Evolutionary conservation across 768 basidiomycete species (phyloP).

Genomic region (Agrocybe praecox): DNA sequence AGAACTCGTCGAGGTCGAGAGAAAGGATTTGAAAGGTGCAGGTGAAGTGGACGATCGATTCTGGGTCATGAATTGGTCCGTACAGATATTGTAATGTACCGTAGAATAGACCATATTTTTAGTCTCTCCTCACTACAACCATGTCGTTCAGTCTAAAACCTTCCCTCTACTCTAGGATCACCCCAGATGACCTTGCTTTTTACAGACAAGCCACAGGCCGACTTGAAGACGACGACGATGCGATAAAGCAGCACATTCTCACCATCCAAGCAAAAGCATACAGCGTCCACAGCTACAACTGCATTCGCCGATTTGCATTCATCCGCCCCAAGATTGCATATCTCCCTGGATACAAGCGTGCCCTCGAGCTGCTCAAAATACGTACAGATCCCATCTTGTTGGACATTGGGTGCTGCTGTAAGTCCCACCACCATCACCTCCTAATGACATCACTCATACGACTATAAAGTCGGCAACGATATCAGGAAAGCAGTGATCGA

Average conservation of each 20-base stretch:
- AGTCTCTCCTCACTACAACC: neutral
- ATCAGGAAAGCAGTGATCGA: constrained; percentile 38
- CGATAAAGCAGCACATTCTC: constrained; percentile 41
- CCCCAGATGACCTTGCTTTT: constrained; percentile 32
- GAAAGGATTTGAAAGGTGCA: neutral
- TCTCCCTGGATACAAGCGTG: constrained; percentile 33
- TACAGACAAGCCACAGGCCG: constrained; percentile 35
- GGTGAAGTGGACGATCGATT: neutral
- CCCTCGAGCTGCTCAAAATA: constrained; percentile 26
- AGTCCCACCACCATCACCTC: neutral
- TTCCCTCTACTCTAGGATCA: constrained; percentile 24
- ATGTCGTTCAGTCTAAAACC: neutral
- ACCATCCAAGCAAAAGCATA: constrained; percentile 38
- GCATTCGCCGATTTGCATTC: constrained; percentile 38
- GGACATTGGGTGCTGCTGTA: constrained; percentile 49
- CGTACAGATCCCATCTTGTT: constrained; percentile 35
- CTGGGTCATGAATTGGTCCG: constrained; percentile 17
- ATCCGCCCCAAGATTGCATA: constrained; percentile 35
- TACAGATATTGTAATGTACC: constrained; percentile 6
- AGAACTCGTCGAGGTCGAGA: constrained; percentile 3
- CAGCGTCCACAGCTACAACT: constrained; percentile 29
- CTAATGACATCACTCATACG: too few species aligned
- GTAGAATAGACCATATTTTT: too few species aligned
- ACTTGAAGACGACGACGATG: constrained; percentile 33
- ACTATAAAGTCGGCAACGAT: constrained; percentile 48